Base-by-base conservation (phyloP, 2,329 filamentous ascomycete species). In the Amauroascus niger region DNA sequence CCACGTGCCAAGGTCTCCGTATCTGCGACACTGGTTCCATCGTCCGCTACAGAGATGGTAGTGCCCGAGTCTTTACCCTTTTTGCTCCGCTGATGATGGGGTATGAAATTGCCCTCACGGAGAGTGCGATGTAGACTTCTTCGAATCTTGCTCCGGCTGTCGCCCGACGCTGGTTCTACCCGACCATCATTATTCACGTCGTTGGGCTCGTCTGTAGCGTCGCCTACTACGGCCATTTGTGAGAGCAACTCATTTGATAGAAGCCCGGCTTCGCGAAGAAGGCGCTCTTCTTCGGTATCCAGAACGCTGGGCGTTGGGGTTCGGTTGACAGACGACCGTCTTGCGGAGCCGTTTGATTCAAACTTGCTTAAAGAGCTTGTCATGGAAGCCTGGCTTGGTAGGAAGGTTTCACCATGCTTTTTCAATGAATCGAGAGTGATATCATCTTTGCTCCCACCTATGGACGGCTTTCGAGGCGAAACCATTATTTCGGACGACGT, bases 91-190 rank as follows among this genome's bases (percentile, higher is more conserved):
- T 87, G 84, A 62, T 78, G 62, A 77, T 79, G 70, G 76, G 83
- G 55, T 75, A 84, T 62, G 75, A 86, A 72, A 75, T 86, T 72
- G 13, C 85, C 79, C 62, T 97, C 91, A 59, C 93, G 82, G 55
- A 97, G 78, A 11, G 90, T 95, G 54, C 89, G 86, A 62, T 96
- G 91, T 13, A 97, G 74, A 66, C 89, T 95, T 57, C 89, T 83
- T 22, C 91, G 84, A 49, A 90, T 83, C 65, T 84, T 88, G 54
- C 77, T 77, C 41, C 85, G 82, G 43, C 74, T 69, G 49, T 76
- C 79, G 30, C 78, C 75, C 64, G 74, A 54, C 57, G 67, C 52
- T 58, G 65, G 35, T 59, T 74, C 60, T 59, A 67, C 54, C 57
- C 69, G 56, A 63, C 72, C 62, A 55, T 65, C 64, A 60, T 68